Evolutionary conservation across 257 asterid genomes (phyloP).

Genomic region (Plantago elongata): DNA sequence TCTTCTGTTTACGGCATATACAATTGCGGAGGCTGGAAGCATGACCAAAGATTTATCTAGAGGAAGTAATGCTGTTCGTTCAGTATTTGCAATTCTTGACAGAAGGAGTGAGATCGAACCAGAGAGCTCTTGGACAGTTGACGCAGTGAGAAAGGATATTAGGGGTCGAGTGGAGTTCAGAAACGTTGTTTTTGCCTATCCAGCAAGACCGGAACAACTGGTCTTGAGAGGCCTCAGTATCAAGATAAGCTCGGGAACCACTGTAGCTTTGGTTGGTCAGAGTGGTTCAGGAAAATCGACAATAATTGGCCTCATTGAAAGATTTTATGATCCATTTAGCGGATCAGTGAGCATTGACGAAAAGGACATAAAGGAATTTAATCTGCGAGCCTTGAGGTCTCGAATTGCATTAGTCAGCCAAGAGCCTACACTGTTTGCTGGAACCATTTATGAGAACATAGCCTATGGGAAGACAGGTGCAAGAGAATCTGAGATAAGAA

Average conservation of each 20-base stretch:
- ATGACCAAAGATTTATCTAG: conserved; percentile 83
- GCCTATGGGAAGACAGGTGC: conserved; percentile 54
- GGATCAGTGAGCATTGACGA: conserved; percentile 57
- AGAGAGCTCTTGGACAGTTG: conserved; percentile 28
- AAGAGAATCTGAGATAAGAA: conserved; percentile 54
- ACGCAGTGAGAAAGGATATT: conserved; percentile 28
- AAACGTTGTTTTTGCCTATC: conserved; percentile 56
- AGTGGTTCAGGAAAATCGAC: conserved; percentile 77
- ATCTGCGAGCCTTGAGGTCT: conserved; percentile 47
- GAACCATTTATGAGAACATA: conserved; percentile 61
- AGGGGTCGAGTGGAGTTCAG: conserved; percentile 60
- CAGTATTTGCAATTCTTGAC: conserved; percentile 68
- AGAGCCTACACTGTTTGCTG: conserved; percentile 70
- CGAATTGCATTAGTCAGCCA: conserved; percentile 67
- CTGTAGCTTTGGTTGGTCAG: conserved; percentile 65
- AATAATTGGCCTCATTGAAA: conserved; percentile 49
- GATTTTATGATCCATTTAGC: conserved; percentile 58
- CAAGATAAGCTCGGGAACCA: conserved; percentile 51
- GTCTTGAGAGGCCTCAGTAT: conserved; percentile 54
- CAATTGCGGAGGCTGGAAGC: conserved; percentile 87
- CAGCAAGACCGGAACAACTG: conserved; percentile 56
- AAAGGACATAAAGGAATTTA: conserved; percentile 46
- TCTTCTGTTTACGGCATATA: conserved; percentile 76
- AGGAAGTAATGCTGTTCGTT: conserved; percentile 67
- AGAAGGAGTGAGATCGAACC: conserved; percentile 61